phyloP scores from a whole-genome alignment of 2,329 filamentous ascomycete genomes.

The Fusarium denticulatum region DNA sequence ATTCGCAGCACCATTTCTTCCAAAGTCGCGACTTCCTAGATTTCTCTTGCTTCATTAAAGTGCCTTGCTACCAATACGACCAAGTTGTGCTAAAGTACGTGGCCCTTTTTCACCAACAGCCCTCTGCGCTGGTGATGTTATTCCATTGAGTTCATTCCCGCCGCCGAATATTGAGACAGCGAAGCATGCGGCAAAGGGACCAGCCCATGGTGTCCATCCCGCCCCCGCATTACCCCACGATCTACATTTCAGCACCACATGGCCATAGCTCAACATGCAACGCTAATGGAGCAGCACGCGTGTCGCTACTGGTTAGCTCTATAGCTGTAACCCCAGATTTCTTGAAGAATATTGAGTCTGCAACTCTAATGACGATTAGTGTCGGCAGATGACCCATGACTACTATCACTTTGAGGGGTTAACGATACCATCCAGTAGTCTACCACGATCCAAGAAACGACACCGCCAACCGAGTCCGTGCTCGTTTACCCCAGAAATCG shows the following conservation, averaged over 20 bases:
- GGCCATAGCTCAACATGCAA: neutral
- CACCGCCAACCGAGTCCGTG: rapidly evolving
- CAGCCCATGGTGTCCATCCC: neutral
- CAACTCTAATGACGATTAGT: neutral
- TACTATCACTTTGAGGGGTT: neutral
- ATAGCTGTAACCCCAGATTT: neutral
- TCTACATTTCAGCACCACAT: neutral
- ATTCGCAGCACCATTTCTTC: rapidly evolving
- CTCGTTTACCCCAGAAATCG: neutral
- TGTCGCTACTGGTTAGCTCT: neutral
- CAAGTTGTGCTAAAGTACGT: neutral
- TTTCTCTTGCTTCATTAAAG: rapidly evolving
- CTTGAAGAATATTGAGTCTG: no score
- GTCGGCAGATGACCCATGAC: neutral
- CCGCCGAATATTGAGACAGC: neutral
- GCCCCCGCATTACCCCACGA: neutral
- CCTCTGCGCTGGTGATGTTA: no score
- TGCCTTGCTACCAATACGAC: neutral
- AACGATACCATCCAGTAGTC: neutral
- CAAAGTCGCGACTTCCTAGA: rapidly evolving
- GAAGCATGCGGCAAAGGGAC: neutral
- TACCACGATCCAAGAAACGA: rapidly evolving
- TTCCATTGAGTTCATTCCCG: rapidly evolving
- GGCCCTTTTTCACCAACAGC: no score
- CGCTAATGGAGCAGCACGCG: rapidly evolving